Conservation (phyloP, 2,329 filamentous ascomycete species). For the Fusarium piperis region DNA sequence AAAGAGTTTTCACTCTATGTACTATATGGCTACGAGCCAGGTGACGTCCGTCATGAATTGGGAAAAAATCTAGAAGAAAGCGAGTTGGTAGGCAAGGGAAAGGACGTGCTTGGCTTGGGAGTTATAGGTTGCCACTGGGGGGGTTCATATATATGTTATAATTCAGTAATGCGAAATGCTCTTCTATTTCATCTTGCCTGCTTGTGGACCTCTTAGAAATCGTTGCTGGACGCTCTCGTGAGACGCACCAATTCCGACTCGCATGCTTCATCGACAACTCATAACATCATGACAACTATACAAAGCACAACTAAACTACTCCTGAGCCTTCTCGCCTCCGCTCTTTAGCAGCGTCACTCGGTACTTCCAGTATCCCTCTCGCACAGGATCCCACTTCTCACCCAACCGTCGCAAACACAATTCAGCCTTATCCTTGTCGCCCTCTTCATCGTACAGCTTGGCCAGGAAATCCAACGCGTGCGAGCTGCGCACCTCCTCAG, state of each 20-base stretch:
- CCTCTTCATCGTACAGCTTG: slow-evolving; percentile 70
- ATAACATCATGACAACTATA: neutral
- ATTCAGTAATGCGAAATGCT: slow-evolving; percentile 40
- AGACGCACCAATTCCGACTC: neutral
- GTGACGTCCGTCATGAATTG: slow-evolving; percentile 36
- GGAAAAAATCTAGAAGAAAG: slow-evolving; percentile 19
- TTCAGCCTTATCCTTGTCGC: slow-evolving; percentile 69
- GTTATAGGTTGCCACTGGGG: slow-evolving; percentile 16
- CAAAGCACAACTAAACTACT: slow-evolving; percentile 6
- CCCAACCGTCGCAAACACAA: slow-evolving; percentile 78
- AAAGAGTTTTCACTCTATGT: slow-evolving; percentile 23
- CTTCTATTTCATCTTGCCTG: slow-evolving; percentile 12
- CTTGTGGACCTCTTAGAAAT: neutral
- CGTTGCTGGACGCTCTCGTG: neutral
- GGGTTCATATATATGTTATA: slow-evolving; percentile 41
- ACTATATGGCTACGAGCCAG: slow-evolving; percentile 35
- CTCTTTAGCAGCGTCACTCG: slow-evolving; percentile 44
- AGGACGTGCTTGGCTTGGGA: slow-evolving; percentile 33
- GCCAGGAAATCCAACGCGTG: slow-evolving; percentile 78
- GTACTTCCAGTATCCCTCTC: slow-evolving; percentile 91
- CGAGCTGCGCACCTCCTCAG: slow-evolving; percentile 67
- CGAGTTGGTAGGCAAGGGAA: slow-evolving; percentile 23
- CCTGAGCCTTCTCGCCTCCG: neutral
- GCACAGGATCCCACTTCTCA: slow-evolving; percentile 89
- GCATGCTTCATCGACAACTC: neutral